phyloP scores from a whole-genome alignment of 495 filamentous ascomycete species.

The Neurospora sp. region DNA sequence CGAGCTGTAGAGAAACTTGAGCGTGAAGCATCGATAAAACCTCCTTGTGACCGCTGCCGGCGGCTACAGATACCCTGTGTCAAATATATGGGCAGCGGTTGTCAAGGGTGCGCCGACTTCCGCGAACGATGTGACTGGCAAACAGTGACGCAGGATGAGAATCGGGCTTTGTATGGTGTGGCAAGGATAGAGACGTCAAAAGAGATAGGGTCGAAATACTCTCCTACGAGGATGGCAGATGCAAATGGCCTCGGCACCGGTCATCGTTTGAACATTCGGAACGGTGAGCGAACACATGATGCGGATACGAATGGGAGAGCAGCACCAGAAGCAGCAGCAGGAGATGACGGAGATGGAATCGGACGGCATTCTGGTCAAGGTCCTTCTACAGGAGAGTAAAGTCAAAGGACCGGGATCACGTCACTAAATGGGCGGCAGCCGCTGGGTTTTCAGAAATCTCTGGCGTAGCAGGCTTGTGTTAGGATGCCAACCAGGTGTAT shows the following conservation, averaged over 20 bases:
- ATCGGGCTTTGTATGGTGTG: slow-evolving; percentile 28
- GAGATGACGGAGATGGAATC: not conserved
- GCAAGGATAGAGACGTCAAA: not conserved
- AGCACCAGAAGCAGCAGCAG: not conserved
- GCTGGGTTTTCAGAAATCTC: not conserved
- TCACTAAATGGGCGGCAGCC: not conserved
- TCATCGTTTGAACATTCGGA: not conserved
- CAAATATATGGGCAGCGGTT: slow-evolving; percentile 69
- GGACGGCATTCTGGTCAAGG: not conserved
- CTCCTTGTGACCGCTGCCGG: slow-evolving; percentile 76
- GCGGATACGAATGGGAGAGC: not conserved
- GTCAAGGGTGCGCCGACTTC: slow-evolving; percentile 79
- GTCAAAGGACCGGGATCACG: not conserved
- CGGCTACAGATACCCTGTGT: slow-evolving; percentile 70
- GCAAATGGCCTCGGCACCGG: not conserved
- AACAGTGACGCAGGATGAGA: slow-evolving; percentile 55
- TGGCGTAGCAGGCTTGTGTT: not conserved
- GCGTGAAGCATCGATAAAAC: slow-evolving; percentile 60
- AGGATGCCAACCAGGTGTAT: not conserved
- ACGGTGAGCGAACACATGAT: not conserved
- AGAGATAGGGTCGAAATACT: not conserved
- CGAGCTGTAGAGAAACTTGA: slow-evolving; percentile 63
- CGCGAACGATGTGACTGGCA: slow-evolving; percentile 81
- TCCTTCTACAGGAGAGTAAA: not conserved
- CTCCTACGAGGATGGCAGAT: not conserved